Evolutionary conservation across 75 land plant species (phyloP).

Genomic region (Chamaecyparis obtusa): DNA sequence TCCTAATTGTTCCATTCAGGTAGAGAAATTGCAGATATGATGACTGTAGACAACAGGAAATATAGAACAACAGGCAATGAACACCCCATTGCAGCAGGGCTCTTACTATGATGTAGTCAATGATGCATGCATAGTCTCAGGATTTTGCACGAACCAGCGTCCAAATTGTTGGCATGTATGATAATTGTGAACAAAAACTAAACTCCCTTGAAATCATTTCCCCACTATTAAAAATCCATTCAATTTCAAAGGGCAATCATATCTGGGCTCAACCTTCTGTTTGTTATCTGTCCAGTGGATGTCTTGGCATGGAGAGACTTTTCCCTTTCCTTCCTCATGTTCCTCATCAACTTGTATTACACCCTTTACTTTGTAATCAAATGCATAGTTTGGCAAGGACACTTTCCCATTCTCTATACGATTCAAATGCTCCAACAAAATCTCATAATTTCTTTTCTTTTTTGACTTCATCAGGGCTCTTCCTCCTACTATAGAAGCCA

Average conservation of each 20-base stretch:
- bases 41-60: neutral
- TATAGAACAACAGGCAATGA: neutral
- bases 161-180: neutral
- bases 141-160: neutral
- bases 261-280: neutral
- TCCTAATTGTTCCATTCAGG: slow-evolving; percentile 8
- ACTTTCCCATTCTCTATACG: slow-evolving; percentile 36
- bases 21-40: neutral
- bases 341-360: neutral
- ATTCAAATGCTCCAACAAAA: slow-evolving; percentile 29
- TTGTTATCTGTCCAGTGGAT: neutral
- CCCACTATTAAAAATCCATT: neutral
- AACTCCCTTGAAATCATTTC: neutral
- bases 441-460: slow-evolving; percentile 36
- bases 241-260: neutral
- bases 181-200: neutral
- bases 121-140: neutral
- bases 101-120: too few relatives aligned
- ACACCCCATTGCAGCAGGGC: neutral
- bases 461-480: slow-evolving; percentile 35
- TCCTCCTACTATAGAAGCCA: slow-evolving; percentile 38
- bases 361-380: neutral
- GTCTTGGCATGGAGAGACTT: neutral
- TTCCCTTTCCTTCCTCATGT: neutral
- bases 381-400: slow-evolving; percentile 30